Base-by-base conservation (phyloP, 2,329 filamentous ascomycete species). In the Alternaria triticina region DNA sequence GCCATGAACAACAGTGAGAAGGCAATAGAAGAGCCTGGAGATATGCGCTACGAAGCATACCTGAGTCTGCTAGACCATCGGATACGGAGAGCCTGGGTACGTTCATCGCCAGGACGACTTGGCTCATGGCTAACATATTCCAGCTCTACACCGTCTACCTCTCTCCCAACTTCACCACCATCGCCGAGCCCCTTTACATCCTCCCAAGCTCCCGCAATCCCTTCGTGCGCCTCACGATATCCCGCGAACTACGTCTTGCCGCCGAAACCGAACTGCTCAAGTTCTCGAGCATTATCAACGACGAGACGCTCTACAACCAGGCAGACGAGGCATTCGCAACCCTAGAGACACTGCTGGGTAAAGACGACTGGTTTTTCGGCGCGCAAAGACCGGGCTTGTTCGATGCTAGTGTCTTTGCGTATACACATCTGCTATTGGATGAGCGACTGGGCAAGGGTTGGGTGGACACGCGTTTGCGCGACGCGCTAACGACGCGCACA, bases 361-460 rank as follows among this genome's bases (percentile, higher is more conserved):
- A 85, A 1, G 79, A 88, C 40, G 72, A 81, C 17, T 90, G 88
- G 83, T 92, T 91, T 77, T 91, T 90, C 73, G 85, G 82, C 5
- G 76, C 78, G 61, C 54, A 79, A 28, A 76, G 79, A 15, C 93
- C 95, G 0, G 88, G 89, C 0, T 75, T 95, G 23, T 95, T 98
- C 71, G 96, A 99, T 80, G 94, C 95, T 7, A 89, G 88, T 57
- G 88, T 98, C 3, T 98, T 97, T 81, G 90, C 93, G 4, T 99
- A 97, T 79, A 94, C 92, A 0, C 89, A 96, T 78, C 83, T 97
- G 54, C 83, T 98, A 56, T 81, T 97, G 55, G 88, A 91, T 63
- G 85, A 89, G 33, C 74, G 72, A 2, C 73, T 93, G 67, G 83
- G 81, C 1, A 74, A 76, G 15, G 77, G 74, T 10, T 94, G 92